Evolutionary conservation across 331 rosid genomes (phyloP), one percentile per base, ranked within the genome.

Genomic region (Acacia pycnantha): DNA sequence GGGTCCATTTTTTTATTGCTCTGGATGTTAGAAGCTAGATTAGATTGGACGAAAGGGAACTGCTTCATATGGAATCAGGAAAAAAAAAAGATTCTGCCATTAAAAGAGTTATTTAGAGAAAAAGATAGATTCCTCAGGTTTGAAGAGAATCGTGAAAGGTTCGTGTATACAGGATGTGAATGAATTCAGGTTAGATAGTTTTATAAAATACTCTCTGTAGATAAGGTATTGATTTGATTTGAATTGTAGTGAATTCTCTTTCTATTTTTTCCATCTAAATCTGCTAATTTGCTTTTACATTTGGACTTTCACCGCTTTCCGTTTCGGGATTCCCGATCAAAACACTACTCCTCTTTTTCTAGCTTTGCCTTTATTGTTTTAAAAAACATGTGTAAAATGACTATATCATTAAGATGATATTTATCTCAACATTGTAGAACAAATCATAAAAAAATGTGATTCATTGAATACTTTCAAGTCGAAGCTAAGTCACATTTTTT

Each of bases 181-280:
- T 59, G n/a, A 15, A 3, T 59, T 77, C 47, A 82, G 85, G 62
- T 64, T 73, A 77, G 65, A 40, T 62, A 70, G 81, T 77, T 84
- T 84, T 81, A 65, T 69, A 12, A 73, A 58, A 66, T 66, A 76
- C 76, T 16, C 44, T 84, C 44, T 84, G 91, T 84, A 81, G 83
- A 86, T 84, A 73, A 31, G 48, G 66, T 73, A 48, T 73, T 81
- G 62, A 71, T 62, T 26, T 22, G 68, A 47, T 73, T 40, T 22
- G 74, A n/a, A 62, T 73, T 81, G 51, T 35, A 22, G 26, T 35
- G 40, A 31, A 81, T 73, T 33, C 33, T 75, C 61, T 24, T 65
- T 73, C 67, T 27, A 64, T 37, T 37, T 37, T 43, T 43, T 50
- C 16, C 33, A 4, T 46, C 13, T 43, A 8, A 29, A 26, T 46